Evolutionary conservation across 352 stramenopile species (phyloP), one percentile per base, ranked within the genome.

Genomic region (Aphanomyces euteiches): DNA sequence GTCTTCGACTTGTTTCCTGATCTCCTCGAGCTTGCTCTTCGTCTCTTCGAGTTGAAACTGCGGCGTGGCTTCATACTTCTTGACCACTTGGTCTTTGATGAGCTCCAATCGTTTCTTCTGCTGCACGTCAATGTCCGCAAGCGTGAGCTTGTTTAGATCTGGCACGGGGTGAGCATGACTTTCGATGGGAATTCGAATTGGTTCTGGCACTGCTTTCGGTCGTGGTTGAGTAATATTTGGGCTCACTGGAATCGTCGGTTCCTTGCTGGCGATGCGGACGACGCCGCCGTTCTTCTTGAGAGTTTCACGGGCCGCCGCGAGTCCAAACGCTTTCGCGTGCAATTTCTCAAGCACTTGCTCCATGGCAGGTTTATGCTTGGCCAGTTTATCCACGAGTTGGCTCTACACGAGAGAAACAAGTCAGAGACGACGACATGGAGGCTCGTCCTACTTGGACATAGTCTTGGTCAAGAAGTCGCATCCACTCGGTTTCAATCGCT

Each of bases 151-250:
- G 66, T 95, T 88, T 8, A 96, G 72, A 3, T 82, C 54, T 12
- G 88, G 88, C 1, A 93, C 77, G 0, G 85, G 83, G 15, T 80
- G 88, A 1, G 85, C 82, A 48, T 90, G 92, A 8, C 92, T 72
- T 61, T 92, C 77, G 37, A 90, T 82, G 15, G 80, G 77, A 59
- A 97, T 96, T 6, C 79, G 80, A 34, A 90, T 84, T 4, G 90
- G 90, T 54, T 96, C 88, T 2, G 81, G 74, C 1, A 84, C 79
- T 56, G 80, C 72, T 6, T 84, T 75, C 28, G 88, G 88, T 47
- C 83, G 87, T 13, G 89, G 90, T 61, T 92, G 85, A 5, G 89
- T 97, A 41, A 97, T 85, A 10, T 96, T 97, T 7, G 90, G 90
- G 0, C 83, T 85, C 2, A 90, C 61, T 0, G 88, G 87, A 1